A percentile compares a stretch with the other conserved stretches of the same genome.
These are phyloP conservation scores for Grosmannia clavigera DNA, from an alignment of 2,329 filamentous ascomycete genomes.

Conservation along the genomic window DNA sequence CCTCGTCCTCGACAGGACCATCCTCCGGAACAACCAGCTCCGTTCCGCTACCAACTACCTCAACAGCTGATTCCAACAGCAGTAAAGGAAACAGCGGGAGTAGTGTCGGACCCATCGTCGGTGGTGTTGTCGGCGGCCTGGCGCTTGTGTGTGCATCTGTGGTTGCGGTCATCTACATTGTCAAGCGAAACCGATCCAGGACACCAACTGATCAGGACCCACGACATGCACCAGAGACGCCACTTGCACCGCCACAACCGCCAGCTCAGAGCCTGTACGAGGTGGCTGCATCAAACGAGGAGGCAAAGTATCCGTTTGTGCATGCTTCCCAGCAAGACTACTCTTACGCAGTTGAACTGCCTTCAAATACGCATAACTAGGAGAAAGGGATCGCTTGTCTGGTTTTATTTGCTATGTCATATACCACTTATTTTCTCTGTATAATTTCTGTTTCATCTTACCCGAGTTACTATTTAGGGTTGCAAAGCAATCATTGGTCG, in stretches of 20 bases:
- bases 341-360: background rate
- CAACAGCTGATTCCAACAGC: conserved; percentile 1
- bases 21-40: background rate
- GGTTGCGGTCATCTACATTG: conserved; percentile 11
- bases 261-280: background rate
- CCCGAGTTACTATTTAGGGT: no score
- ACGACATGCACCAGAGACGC: background rate
- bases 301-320: background rate
- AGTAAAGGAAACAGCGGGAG: conserved; percentile 4
- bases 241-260: background rate
- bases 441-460: background rate
- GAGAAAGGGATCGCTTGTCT: background rate
- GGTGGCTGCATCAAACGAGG: background rate
- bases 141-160: conserved; percentile 20
- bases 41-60: background rate
- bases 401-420: background rate
- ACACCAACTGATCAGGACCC: background rate
- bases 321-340: background rate
- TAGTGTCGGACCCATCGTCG: conserved; percentile 20
- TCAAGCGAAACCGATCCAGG: conserved; percentile 7
- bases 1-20: background rate
- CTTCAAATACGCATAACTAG: background rate
- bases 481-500: no score
- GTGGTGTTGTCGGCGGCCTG: conserved; percentile 11
- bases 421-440: background rate